Evolutionary conservation across 345 rosid species (phyloP).

Genomic region (Nephelium lappaceum): DNA sequence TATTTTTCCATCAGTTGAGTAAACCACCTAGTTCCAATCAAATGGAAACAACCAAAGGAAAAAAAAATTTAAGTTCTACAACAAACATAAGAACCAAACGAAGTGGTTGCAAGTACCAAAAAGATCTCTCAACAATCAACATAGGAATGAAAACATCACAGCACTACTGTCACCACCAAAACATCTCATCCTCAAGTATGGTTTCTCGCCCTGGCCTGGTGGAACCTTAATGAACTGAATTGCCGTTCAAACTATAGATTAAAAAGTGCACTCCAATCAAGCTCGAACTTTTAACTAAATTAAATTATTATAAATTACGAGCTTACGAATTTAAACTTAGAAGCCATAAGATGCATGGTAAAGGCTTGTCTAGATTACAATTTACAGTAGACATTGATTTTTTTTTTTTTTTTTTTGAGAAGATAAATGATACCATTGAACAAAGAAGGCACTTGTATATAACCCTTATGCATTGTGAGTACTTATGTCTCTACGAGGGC

Average conservation of each 20-base stretch:
- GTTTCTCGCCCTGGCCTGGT: neutral
- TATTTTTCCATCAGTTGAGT: slow-evolving; percentile 64
- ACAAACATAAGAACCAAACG: neutral
- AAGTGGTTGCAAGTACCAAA: neutral
- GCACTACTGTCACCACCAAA: neutral
- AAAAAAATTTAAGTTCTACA: neutral
- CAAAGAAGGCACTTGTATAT: neutral
- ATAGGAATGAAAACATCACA: neutral
- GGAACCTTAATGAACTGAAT: neutral
- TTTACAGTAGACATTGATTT: neutral
- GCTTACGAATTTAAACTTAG: neutral
- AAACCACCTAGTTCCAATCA: slow-evolving; percentile 51
- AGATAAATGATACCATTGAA: neutral
- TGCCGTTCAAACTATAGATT: neutral
- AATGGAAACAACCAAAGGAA: slow-evolving; percentile 19
- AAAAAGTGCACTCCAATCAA: neutral
- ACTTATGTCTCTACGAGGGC: neutral
- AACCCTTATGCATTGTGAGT: neutral
- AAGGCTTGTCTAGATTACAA: neutral
- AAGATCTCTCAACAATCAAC: neutral
- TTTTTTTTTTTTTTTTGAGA: no score
- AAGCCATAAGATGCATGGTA: neutral
- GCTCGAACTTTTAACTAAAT: neutral
- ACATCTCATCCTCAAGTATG: neutral
- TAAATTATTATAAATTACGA: no score